Base-by-base conservation (phyloP, 257 asterid genomes). In the Henckelia pumila region DNA sequence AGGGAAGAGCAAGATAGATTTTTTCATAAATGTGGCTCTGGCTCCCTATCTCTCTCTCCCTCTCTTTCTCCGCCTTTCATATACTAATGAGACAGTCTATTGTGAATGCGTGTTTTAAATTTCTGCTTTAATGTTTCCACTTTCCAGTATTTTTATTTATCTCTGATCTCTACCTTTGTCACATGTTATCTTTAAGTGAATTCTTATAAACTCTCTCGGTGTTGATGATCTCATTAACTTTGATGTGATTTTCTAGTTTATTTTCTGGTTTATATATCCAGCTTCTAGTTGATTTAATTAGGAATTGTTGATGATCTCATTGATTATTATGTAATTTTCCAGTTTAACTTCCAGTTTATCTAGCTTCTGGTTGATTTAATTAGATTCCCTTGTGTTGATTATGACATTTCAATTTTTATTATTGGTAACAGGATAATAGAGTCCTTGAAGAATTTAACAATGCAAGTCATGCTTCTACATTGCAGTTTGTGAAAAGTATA, bases 381-480 rank as follows among this genome's bases (percentile, higher is more conserved):
- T 44, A 50, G 56, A 56, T 64, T 73, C 50, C 67, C 52, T 1
- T 28, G 10, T 64, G 70, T 74, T 77, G 25, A 73, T 67, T 17
- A 14, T 63, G 19, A 29, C 26, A 20, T 24, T 59, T n/a, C 30
- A 55, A 40, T 57, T 75, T 59, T 57, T 62, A n/a, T 71, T 69
- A 21, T 66, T 71, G 50, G 35, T 78, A 64, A 29, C 80, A 93
- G 98, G 92, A 93, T 87, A 72, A 61, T 14, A 71, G 68, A 73
- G 83, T 93, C 65, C 86, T 93, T 67, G 97, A 93, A 86, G 60
- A 67, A 75, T 93, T 93, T 73, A 82, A 49, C 71, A 97, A 93
- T 44, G 57, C 81, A 52, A 86, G 84, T 80, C 95, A 90, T 84
- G 88, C 97, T 67, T 78, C 96, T 68, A 86, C 89, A 1, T 82